Conservation (phyloP, 2,329 filamentous ascomycete species). For the Colletotrichum ledebouriae region DNA sequence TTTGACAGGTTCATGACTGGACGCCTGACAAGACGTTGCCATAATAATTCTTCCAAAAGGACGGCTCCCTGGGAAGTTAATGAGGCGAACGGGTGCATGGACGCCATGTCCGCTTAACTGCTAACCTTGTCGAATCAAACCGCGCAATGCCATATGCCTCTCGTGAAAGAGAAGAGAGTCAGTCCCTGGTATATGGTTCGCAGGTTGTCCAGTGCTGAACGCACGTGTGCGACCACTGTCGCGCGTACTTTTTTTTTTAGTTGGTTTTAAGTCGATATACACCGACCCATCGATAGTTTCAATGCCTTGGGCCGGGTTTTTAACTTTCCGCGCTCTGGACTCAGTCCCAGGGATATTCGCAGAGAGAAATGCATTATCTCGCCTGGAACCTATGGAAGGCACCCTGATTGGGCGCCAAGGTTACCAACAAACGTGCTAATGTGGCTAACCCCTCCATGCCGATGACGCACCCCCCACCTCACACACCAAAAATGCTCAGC, state of each 20-base stretch:
- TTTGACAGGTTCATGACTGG: slow-evolving; percentile 3
- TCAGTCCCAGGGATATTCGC: not conserved
- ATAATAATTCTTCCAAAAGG: too few relatives aligned
- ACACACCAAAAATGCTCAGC: not conserved
- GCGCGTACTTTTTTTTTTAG: not conserved
- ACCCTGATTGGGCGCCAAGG: not conserved
- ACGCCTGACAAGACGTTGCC: not conserved
- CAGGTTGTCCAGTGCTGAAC: slow-evolving; percentile 21
- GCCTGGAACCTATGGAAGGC: not conserved
- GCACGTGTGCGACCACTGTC: too few relatives aligned
- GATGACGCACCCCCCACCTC: slow-evolving; percentile 39
- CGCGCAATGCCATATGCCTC: slow-evolving; percentile 8
- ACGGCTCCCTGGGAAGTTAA: not conserved
- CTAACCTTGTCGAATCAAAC: not conserved
- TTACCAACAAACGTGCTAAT: not conserved
- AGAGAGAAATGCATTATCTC: slow-evolving; percentile 5
- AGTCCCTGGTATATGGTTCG: slow-evolving; percentile 5
- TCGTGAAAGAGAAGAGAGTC: not conserved
- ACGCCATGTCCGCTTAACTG: not conserved
- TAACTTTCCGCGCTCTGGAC: slow-evolving; percentile 40
- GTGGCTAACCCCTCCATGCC: slow-evolving; percentile 14
- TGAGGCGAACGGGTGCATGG: not conserved
- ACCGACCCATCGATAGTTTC: slow-evolving; percentile 28
- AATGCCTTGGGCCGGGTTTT: slow-evolving; percentile 39
- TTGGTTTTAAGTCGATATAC: slow-evolving; percentile 3